Evolutionary conservation across 2,329 filamentous ascomycete species (phyloP).

Genomic region (Dothistroma septosporum): DNA sequence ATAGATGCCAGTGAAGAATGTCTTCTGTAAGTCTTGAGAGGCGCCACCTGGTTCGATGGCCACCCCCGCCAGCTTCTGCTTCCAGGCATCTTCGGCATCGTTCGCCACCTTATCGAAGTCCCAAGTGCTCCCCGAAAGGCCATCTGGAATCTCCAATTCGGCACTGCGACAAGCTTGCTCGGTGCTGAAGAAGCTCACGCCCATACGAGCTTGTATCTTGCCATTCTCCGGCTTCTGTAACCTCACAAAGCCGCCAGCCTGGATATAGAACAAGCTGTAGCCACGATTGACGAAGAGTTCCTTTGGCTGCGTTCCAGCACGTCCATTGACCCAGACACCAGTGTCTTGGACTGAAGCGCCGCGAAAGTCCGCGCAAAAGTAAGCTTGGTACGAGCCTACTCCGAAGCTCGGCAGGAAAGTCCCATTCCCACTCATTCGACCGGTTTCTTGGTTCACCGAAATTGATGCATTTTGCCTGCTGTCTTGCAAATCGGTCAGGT

Average conservation of each 20-base stretch:
- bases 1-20: constrained; percentile 61
- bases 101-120: constrained; percentile 54
- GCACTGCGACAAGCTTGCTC: constrained; percentile 63
- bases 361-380: constrained; percentile 58
- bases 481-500: constrained; percentile 55
- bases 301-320: constrained; percentile 43
- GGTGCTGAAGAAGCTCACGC: constrained; percentile 63
- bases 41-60: constrained; percentile 39
- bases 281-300: constrained; percentile 30
- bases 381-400: constrained; percentile 52
- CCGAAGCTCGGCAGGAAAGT: constrained; percentile 59
- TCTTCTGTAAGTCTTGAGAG: constrained; percentile 49
- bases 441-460: constrained; percentile 48
- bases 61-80: constrained; percentile 36
- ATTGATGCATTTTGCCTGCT: constrained; percentile 50
- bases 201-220: constrained; percentile 58
- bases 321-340: constrained; percentile 54
- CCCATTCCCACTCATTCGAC: constrained; percentile 55
- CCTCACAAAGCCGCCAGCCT: constrained; percentile 33
- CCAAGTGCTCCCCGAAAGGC: constrained; percentile 37
- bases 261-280: constrained; percentile 34
- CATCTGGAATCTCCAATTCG: constrained; percentile 59
- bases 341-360: constrained; percentile 50
- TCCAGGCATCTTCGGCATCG: constrained; percentile 38
- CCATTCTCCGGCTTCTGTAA: constrained; percentile 13